Evolutionary conservation across 768 basidiomycete genomes (phyloP).

Genomic region (Termitomyces bulborhizus): DNA sequence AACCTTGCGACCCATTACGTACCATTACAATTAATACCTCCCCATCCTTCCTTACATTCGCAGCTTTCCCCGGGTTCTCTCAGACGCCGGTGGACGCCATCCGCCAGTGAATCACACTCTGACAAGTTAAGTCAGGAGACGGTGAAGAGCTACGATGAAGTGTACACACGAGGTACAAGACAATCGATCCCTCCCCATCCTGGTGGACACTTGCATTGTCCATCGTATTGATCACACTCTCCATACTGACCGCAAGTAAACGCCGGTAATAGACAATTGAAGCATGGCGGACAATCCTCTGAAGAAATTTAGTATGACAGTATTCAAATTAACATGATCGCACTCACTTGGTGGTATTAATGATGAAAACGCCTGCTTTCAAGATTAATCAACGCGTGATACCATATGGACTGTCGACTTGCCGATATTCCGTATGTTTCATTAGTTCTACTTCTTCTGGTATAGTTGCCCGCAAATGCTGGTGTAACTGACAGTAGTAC

Average conservation of each 20-base stretch:
- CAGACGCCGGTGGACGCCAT: conserved; percentile 79
- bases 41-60: conserved; percentile 93
- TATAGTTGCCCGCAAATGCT: conserved; percentile 8
- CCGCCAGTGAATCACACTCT: conserved; percentile 95
- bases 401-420: conserved; percentile 1
- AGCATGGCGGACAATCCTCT: conserved; percentile 82
- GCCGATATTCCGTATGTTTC: conserved; percentile 14
- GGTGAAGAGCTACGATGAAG: neutral
- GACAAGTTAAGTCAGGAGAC: conserved; percentile 6
- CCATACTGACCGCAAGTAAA: conserved; percentile 94
- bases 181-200: conserved; percentile 99
- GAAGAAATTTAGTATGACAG: neutral
- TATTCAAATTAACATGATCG: too few species aligned
- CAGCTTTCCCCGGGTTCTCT: conserved; percentile 73
- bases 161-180: conserved; percentile 74
- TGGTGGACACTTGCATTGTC: conserved; percentile 93
- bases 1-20: conserved; percentile 14
- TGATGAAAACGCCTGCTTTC: conserved; percentile 14
- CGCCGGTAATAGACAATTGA: conserved; percentile 91
- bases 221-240: conserved; percentile 84
- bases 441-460: conserved; percentile 10
- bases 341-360: conserved; percentile 17
- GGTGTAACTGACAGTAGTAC: conserved; percentile 3
- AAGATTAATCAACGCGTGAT: neutral
- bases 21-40: conserved; percentile 98